Base-by-base conservation (phyloP, 176 grass and related monocot species). In the Urochloa ruziziensis region DNA sequence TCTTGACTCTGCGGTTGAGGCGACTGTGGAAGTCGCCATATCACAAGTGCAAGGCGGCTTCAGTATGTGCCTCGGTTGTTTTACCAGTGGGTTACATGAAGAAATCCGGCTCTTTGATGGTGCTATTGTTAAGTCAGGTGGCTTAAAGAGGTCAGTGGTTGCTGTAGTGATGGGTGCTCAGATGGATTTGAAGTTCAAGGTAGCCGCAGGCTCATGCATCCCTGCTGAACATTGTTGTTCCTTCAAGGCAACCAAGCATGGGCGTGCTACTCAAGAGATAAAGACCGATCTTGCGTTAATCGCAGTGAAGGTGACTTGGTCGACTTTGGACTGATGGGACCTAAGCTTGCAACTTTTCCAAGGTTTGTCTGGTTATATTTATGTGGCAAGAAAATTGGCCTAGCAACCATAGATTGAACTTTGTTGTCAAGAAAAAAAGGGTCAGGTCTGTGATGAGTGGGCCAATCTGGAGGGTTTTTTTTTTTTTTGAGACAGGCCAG, bases 101-200 rank as follows among this genome's bases (percentile, higher is more conserved):
- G 39, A 78, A 85, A 85, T 78, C 6, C 73, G 1, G 14, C 63
- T 78, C 21, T 78, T 78, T 10, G 19, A 68, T 68, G 73, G 82
- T 13, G 6, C 73, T 8, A 44, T 77, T 59, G 34, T 0, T 18
- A 19, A 56, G 62, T 46, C 73, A 7, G 1, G 25, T 35, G 30
- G 51, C 62, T 46, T 68, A 34, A 76, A 29, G 46, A 84, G 71
- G n/a, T 66, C 1, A 29, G 60, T 54, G 15, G 46, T 84, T 75
- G 82, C 82, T 69, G 82, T 57, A 56, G 1, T 0, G 14, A 6
- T 11, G 39, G 9, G 16, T 67, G 43, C 35, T 67, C 15, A 2
- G 28, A 46, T 85, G 51, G 19, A 46, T 84, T 77, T 84, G 73
- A 77, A 12, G 62, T 84, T 84, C 35, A 58, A 35, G 47, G 11